phyloP scores from a whole-genome alignment of 2,329 filamentous ascomycete species.

The Arthroderma sp. region DNA sequence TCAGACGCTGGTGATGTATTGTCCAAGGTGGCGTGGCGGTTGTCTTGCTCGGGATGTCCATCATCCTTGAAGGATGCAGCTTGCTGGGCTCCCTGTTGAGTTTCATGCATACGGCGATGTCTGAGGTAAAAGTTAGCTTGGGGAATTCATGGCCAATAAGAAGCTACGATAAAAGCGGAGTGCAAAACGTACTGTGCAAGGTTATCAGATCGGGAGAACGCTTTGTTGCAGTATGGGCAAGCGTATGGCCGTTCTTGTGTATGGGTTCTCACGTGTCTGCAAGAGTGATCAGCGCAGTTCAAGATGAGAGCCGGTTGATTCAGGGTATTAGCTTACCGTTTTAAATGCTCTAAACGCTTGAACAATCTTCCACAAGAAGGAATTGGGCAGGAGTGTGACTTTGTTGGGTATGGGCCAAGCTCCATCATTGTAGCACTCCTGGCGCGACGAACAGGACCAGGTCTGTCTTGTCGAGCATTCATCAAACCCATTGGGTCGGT shows the following conservation, averaged over 20 bases:
- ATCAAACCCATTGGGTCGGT: conserved; percentile 22
- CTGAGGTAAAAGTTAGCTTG: conserved; percentile 23
- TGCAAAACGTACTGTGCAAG: conserved; percentile 71
- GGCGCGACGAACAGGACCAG: conserved; percentile 73
- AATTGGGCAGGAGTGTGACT: conserved; percentile 98
- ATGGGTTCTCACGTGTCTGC: conserved; percentile 95
- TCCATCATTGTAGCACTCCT: conserved; percentile 95
- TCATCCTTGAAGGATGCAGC: conserved; percentile 46
- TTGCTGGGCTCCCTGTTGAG: conserved; percentile 41
- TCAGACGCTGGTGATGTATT: conserved; percentile 14
- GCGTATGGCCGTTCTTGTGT: conserved; percentile 98
- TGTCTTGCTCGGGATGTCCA: conserved; percentile 73
- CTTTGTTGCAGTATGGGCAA: conserved; percentile 96
- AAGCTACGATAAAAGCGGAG: background rate
- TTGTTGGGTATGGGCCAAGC: conserved; percentile 88
- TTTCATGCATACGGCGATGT: conserved; percentile 71
- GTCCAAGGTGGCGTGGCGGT: conserved; percentile 7
- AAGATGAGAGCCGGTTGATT: conserved; percentile 24
- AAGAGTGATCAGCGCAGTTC: conserved; percentile 13
- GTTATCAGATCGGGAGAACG: conserved; percentile 96
- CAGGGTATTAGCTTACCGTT: conserved; percentile 56
- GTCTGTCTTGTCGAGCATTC: conserved; percentile 39
- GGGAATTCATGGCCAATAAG: background rate
- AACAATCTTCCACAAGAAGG: conserved; percentile 93
- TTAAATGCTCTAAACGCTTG: conserved; percentile 97